Evolutionary conservation across 768 basidiomycete genomes (phyloP), one percentile per base, ranked within the genome.

Genomic region (Hemileccinum impolitum): DNA sequence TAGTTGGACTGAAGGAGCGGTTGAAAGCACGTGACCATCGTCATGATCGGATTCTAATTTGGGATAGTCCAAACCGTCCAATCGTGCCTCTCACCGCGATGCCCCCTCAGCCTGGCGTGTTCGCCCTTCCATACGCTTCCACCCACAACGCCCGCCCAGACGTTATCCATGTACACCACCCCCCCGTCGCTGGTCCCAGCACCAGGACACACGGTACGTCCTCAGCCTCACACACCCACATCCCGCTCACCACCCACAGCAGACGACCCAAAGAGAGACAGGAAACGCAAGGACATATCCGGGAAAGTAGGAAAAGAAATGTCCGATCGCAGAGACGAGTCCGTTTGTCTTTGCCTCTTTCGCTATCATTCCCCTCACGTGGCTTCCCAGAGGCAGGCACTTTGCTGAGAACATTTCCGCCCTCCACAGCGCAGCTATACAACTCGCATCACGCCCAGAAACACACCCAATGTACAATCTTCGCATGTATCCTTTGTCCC

Each of bases 291-390:
- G 59, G 87, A 90, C 46, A 63, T 84, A 26, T 75, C 80, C n/a
- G 80, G 81, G 45, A 86, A 81, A 70, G 64, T 85, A 25, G 81
- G 80, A 19, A 88, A 84, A 64, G 87, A 90, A 56, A 77, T 86
- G 71, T 75, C 65, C 61, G 87, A 90, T 66, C 75, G 86, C 50
- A 72, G 85, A 57, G 87, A 89, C 64, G 87, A 89, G 88, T 88
- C 59, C 62, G 79, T 74, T 4, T 26, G 5, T n/a, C 44, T 15
- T 30, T 21, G 12, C 14, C 15, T 46, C 50, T 39, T 19, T 32
- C 52, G 44, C 41, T 39, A 34, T 40, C 52, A 31, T 34, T 34
- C 40, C 12, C 45, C 58, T 63, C 48, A 61, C 38, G 21, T 19
- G n/a, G 13, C 38, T 34, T n/a, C 17, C 17, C 54, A 86, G 84